phyloP scores from a whole-genome alignment of 345 rosid species.

The Iberis pinnata region DNA sequence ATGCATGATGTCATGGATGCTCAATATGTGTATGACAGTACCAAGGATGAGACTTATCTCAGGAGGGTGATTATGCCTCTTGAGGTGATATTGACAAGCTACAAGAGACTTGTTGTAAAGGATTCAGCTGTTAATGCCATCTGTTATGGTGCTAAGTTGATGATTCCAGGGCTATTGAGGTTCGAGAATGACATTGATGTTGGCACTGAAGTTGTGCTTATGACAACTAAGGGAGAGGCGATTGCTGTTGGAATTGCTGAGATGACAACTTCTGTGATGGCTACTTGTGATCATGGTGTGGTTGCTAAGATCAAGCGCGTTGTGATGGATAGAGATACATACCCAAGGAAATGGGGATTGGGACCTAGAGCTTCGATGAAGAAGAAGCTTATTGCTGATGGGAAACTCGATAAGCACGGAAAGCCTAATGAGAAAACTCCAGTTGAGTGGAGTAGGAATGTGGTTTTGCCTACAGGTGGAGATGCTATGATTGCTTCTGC shows the following conservation, averaged over 20 bases:
- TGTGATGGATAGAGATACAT: constrained; percentile 95
- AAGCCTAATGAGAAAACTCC: constrained; percentile 80
- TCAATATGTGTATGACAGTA: constrained; percentile 69
- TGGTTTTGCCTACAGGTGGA: constrained; percentile 62
- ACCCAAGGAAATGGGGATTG: constrained; percentile 95
- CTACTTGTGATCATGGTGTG: constrained; percentile 91
- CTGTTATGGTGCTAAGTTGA: constrained; percentile 89
- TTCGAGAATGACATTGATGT: constrained; percentile 85
- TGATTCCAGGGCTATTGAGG: constrained; percentile 87
- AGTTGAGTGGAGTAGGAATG: constrained; percentile 67
- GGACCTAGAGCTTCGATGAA: constrained; percentile 84
- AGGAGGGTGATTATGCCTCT: constrained; percentile 93
- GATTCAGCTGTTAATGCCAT: constrained; percentile 93
- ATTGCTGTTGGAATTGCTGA: constrained; percentile 89
- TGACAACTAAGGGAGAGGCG: constrained; percentile 97
- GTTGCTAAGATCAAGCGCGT: constrained; percentile 97
- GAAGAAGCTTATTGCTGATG: constrained; percentile 76
- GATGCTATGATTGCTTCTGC: constrained; percentile 62
- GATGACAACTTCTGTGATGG: constrained; percentile 96
- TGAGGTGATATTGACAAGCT: constrained; percentile 77
- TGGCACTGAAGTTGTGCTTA: constrained; percentile 81
- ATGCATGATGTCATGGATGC: constrained; percentile 99
- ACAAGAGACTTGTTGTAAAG: constrained; percentile 87
- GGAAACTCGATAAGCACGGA: constrained; percentile 84
- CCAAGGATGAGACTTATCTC: constrained; percentile 62